Evolutionary conservation across 306 rosid species (phyloP).

Genomic region (Castanea mollissima): DNA sequence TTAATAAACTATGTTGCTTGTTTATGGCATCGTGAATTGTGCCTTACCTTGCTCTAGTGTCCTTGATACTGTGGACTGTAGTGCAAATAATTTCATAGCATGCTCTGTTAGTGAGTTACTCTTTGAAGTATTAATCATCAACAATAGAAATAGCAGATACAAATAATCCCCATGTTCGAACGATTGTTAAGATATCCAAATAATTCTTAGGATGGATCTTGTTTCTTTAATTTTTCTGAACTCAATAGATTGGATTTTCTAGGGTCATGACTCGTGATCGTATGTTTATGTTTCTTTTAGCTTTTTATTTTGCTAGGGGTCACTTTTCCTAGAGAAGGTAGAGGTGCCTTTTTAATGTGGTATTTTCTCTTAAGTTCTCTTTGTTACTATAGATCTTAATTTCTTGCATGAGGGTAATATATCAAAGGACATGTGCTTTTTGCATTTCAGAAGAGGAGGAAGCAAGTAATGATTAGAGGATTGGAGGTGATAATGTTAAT

Average conservation of each 20-base stretch:
- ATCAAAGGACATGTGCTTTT: no score
- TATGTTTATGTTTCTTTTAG: slow-evolving; percentile 6
- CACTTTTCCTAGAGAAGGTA: no score
- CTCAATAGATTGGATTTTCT: slow-evolving; percentile 18
- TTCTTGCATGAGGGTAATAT: no score
- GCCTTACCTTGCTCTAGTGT: not conserved
- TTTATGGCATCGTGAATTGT: slow-evolving; percentile 6
- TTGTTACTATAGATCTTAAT: no score
- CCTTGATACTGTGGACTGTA: slow-evolving; percentile 19
- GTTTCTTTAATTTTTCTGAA: slow-evolving; percentile 3
- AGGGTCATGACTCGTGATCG: slow-evolving; percentile 1
- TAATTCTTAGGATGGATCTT: slow-evolving; percentile 60
- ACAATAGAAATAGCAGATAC: slow-evolving; percentile 52
- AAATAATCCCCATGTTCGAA: slow-evolving; percentile 66
- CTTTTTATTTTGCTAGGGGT: slow-evolving; percentile 49
- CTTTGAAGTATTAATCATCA: slow-evolving; percentile 15
- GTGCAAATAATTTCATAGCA: slow-evolving; percentile 9
- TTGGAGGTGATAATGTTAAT: no score
- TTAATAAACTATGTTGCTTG: slow-evolving; percentile 13
- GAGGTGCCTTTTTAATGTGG: no score
- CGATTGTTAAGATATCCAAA: slow-evolving; percentile 71
- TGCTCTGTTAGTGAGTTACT: slow-evolving; percentile 8
- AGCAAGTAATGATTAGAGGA: no score
- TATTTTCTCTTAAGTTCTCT: no score
- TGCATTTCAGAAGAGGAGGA: no score